phyloP scores from a whole-genome alignment of 83 land plant genomes.

The Thuja plicata region DNA sequence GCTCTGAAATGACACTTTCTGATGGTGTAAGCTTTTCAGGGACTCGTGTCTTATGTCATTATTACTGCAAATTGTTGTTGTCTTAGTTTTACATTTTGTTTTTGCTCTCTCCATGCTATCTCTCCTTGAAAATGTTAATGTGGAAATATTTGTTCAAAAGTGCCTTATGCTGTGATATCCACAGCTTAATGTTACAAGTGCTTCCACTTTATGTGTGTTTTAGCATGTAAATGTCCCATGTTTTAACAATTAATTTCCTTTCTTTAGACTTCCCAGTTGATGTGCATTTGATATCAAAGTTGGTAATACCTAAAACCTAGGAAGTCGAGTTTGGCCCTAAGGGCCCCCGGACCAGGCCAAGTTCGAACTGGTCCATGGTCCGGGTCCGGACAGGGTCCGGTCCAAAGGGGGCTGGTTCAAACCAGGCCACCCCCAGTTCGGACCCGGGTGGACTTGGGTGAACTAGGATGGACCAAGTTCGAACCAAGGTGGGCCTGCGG shows the following conservation, averaged over 20 bases:
- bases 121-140: too few relatives aligned
- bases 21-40: background rate
- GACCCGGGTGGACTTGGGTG: too few relatives aligned
- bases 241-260: background rate
- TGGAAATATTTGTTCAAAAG: too few relatives aligned
- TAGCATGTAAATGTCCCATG: background rate
- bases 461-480: too few relatives aligned
- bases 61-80: background rate
- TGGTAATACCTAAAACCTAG: background rate
- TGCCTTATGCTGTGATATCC: background rate
- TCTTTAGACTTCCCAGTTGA: background rate
- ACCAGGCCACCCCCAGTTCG: too few relatives aligned
- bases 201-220: background rate
- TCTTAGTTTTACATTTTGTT: background rate
- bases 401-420: too few relatives aligned
- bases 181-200: background rate
- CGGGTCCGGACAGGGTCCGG: too few relatives aligned
- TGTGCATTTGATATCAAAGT: background rate
- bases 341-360: too few relatives aligned
- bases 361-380: too few relatives aligned
- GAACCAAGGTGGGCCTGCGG: too few relatives aligned
- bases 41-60: background rate
- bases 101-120: too few relatives aligned
- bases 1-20: background rate
- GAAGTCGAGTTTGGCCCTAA: too few relatives aligned